A percentile compares a stretch with the other conserved stretches of the same genome.
Evolutionary conservation across 805 yeast species (phyloP).

Genomic region (Blastobotrys mokoenaii): DNA sequence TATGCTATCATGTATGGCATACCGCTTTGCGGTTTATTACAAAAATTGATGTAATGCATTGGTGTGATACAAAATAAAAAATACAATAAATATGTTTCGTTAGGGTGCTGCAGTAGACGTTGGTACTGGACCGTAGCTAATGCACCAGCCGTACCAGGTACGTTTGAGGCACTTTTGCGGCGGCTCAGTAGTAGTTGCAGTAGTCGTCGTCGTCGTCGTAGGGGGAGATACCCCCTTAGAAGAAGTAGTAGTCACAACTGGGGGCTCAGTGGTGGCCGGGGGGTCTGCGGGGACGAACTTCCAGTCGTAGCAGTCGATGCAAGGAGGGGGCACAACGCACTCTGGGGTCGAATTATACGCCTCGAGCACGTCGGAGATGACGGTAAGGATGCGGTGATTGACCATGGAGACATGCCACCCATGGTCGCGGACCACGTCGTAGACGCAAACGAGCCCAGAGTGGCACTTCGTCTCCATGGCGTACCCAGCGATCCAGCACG

Average conservation of each 20-base stretch:
- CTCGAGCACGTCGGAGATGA: constrained; percentile 69
- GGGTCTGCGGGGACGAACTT: constrained; percentile 38
- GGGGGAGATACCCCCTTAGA: constrained; percentile 3
- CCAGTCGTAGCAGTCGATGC: constrained; percentile 90
- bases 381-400: constrained; percentile 85
- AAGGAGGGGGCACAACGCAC: constrained; percentile 70
- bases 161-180: constrained; percentile 45
- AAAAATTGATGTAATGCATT: too few relatives aligned
- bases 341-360: constrained; percentile 68
- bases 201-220: constrained; percentile 8
- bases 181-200: constrained; percentile 14
- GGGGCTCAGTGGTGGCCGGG: background rate
- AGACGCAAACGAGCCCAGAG: constrained; percentile 77
- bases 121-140: constrained; percentile 25
- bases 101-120: background rate
- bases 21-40: too few relatives aligned
- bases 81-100: too few relatives aligned
- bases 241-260: constrained; percentile 5
- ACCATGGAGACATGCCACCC: constrained; percentile 88
- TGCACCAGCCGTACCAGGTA: constrained; percentile 64
- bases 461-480: constrained; percentile 97
- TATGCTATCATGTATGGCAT: too few relatives aligned
- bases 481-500: constrained; percentile 87
- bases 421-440: constrained; percentile 78
- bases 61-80: too few relatives aligned